Base-by-base conservation (phyloP, 2,329 filamentous ascomycete species). In the Elsinoe fawcettii region DNA sequence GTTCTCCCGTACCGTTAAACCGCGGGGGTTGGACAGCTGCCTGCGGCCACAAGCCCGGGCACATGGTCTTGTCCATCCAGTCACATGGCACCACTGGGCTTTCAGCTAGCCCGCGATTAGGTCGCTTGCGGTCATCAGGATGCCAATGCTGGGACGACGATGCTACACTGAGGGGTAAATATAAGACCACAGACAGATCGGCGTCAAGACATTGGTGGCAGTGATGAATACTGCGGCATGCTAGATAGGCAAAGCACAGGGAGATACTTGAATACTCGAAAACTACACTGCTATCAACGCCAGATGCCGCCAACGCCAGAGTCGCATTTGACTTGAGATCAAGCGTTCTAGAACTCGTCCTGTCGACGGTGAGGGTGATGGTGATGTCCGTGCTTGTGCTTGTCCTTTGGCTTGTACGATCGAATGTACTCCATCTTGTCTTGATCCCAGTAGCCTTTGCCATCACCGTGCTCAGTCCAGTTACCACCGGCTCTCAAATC, bases 361-460 rank as follows among this genome's bases (percentile, higher is more conserved):
- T 18, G 46, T 16, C 25, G 14, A 5, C 18, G 46, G 46, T 32
- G 27, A 34, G 46, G 46, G 27, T 51, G 12, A 25, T 51, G 25
- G 25, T 32, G 46, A 34, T 51, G 27, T 14, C 25, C 20, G 18
- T 53, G 30, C 11, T 5, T 14, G 5, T 23, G 14, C 16, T 53
- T 37, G 9, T 36, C 34, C 32, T 39, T 53, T 7, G 49, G 49
- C 32, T 36, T 36, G 32, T 53, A 53, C 16, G 49, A 37, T 22
- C 49, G 30, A 18, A 53, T 53, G 32, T 34, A 53, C 49, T 53
- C 30, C 49, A 53, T 53, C 49, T 53, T 53, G 18, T 53, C 30
- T 18, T 53, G 49, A 39, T 53, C 49, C 49, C 49, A 53, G 12
- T 37, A 53, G 4, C 49, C 49, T 18, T 53, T 53, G 2, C 49